A percentile compares a stretch with the other conserved stretches of the same genome.
phyloP scores from a whole-genome alignment of 202 grass and related monocot species.

The Musa balbisiana region DNA sequence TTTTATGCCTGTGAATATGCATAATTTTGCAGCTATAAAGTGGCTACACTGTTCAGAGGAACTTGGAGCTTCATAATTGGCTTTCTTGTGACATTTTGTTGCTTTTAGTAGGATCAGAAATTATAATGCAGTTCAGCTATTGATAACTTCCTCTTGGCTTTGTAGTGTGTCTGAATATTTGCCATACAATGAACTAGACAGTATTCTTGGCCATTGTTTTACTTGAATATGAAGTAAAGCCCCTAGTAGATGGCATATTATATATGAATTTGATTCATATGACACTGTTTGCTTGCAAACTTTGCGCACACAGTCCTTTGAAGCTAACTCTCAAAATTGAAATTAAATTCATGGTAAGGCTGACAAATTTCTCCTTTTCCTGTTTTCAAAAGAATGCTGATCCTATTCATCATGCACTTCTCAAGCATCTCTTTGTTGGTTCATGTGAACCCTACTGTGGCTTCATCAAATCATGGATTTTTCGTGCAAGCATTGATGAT shows the following conservation, averaged over 20 bases:
- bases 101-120: too few relatives aligned
- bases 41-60: too few relatives aligned
- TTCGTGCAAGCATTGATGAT: constrained; percentile 61
- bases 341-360: neutral
- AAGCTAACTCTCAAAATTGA: neutral
- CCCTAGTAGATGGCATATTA: neutral
- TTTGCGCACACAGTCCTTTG: neutral
- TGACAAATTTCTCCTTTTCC: constrained; percentile 16
- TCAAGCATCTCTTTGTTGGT: constrained; percentile 75
- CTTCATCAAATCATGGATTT: constrained; percentile 98
- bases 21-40: too few relatives aligned
- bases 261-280: neutral
- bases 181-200: too few relatives aligned
- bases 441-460: constrained; percentile 84
- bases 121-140: too few relatives aligned
- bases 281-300: neutral
- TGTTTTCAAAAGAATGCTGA: constrained; percentile 64
- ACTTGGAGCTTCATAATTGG: too few relatives aligned
- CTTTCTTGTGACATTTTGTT: too few relatives aligned
- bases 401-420: constrained; percentile 68
- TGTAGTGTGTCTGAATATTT: too few relatives aligned
- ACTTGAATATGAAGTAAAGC: neutral
- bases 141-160: too few relatives aligned
- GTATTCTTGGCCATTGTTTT: neutral
- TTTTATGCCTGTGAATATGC: too few relatives aligned